Base-by-base conservation (phyloP, 208 protist species). In the Trypanosoma vivax region DNA sequence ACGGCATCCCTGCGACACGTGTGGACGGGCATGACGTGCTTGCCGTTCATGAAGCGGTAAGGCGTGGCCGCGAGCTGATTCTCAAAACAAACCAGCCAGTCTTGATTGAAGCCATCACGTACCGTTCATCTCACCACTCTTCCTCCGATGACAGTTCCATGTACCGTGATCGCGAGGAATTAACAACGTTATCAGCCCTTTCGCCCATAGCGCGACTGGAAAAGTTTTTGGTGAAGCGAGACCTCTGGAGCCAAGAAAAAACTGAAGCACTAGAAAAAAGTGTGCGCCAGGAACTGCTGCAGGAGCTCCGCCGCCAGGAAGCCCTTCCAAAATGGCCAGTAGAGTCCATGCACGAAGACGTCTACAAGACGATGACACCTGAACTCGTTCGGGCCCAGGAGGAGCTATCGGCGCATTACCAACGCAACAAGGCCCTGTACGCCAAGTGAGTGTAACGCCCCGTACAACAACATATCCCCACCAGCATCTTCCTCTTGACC, bases 11-110 rank as follows among this genome's bases (percentile, higher is more conserved):
- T 28, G 79, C 88, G 1, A 77, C 97, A 19, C 83, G 97, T 24
- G 93, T 99, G 9, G 97, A 99, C 72, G 97, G 97, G 40, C 90
- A 96, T 54, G 97, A 99, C 66, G 62, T 96, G 27, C 86, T 97
- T 50, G 97, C 96, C 18, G 93, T 98, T 5, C 89, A 95, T 59
- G 79, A 90, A 35, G 92, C 87, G 0, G 88, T 90, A 7, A 84
- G 90, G 38, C 57, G 70, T 25, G 96, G 96, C 1, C 82, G 94
- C 24, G 60, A 90, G 41, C 65, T 94, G 13, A 92, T 92, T 19
- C 41, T 97, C 28, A 67, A 73, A 33, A 45, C 88, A 18, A 75
- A 85, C 50, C 33, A 60, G 11, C 95, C 97, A 13, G 88, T 96
- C 4, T 61, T 99, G 2, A 91, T 99, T 33, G 97, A 99, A 71